Conservation (phyloP, 2,329 filamentous ascomycete genomes). For the Colletotrichum eremochloae region DNA sequence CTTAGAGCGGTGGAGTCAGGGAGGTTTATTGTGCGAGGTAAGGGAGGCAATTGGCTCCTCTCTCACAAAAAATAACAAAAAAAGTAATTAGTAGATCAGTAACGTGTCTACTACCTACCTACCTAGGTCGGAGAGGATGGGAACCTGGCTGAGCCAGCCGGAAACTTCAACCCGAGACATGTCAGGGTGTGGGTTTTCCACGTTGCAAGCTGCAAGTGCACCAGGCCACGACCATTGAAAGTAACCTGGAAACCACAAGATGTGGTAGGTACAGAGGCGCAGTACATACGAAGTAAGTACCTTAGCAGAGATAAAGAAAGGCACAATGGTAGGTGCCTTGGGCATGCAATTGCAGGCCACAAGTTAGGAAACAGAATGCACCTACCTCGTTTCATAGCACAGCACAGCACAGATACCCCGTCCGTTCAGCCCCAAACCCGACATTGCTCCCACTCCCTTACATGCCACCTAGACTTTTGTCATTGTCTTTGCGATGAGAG, state of each 20-base stretch:
- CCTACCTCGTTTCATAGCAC: not conserved
- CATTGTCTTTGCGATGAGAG: not conserved
- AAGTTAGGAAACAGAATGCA: not conserved
- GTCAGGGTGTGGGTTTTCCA: slow-evolving; percentile 2
- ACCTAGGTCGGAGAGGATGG: not conserved
- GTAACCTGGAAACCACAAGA: not conserved
- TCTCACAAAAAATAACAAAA: not conserved
- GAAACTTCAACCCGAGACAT: slow-evolving; percentile 12
- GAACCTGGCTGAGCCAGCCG: slow-evolving; percentile 7
- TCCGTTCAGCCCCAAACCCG: not conserved
- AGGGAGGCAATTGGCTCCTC: slow-evolving; percentile 7
- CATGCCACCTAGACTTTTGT: slow-evolving; percentile 25
- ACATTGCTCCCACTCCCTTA: slow-evolving; percentile 35
- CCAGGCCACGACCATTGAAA: not conserved
- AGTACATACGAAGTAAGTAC: not conserved
- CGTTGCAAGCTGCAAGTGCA: slow-evolving; percentile 9
- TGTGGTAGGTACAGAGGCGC: not conserved
- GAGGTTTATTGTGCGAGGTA: not conserved
- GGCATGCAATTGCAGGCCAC: not conserved
- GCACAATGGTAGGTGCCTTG: not conserved
- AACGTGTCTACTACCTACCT: slow-evolving; percentile 2
- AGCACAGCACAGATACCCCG: not conserved
- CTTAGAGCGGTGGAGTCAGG: not conserved
- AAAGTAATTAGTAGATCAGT: not conserved
- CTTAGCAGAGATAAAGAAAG: not conserved